Evolutionary conservation across 192 early-diverging fungal genomes (phyloP), one percentile per base, ranked within the genome.

Genomic region (Coemansia sp.): DNA sequence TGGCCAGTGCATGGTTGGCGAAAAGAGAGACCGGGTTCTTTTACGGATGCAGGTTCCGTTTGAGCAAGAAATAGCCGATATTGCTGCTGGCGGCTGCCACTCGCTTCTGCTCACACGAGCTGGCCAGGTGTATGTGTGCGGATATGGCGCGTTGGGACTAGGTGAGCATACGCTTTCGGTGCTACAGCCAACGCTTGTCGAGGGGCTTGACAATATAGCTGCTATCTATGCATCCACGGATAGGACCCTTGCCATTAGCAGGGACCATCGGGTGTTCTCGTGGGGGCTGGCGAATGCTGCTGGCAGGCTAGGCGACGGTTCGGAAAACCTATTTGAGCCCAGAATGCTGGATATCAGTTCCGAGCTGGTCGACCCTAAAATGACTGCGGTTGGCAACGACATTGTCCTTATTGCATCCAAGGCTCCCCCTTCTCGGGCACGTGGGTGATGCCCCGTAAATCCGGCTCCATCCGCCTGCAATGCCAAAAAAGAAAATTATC

Each of bases 11-110:
- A 85, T 87, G 80, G 78, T 81, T 5, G 62, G 55, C 62, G 10
- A 28, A 26, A 61, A 62, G 18, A 67, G 66, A 15, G 62, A 58
- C 40, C 51, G 83, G 76, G 82, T 89, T 23, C 69, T 85, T 34
- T 72, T 67, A 17, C 84, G 85, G 15, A 69, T 83, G 44, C 60
- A 76, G 32, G 70, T 83, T 32, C 66, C 74, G 28, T 54, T 74
- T 66, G 40, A 40, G 43, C 17, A 56, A 52, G 36, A 62, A 58
- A 71, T 86, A 20, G 41, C 58, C 3, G 71, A 67, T n/a, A 79
- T 88, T 45, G 87, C 87, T 11, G 83, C 84, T 31, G 87, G 85
- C 44, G 87, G 87, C 5, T 76, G 84, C n/a, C 83, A 84, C 70
- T 72, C 81, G n/a, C 42, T 83, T 34, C 59, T 82, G 21, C 58